These are phyloP conservation scores for Detonula confervacea DNA, from an alignment of 352 stramenopile species.

Conservation along the genomic window DNA sequence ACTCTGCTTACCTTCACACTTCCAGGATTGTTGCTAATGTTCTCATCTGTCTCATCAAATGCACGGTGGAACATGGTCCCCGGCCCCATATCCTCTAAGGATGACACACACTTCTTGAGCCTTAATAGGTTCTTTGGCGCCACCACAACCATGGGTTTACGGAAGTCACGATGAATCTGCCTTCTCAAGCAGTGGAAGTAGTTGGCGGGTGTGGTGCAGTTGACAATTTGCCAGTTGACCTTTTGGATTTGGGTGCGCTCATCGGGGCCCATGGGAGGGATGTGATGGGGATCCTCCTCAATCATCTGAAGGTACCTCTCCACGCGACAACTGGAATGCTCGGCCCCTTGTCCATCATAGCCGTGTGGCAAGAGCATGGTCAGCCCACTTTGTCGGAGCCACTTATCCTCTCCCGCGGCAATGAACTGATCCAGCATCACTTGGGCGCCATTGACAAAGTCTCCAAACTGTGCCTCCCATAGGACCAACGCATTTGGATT, in stretches of 20 bases:
- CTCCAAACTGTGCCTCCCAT: constrained; percentile 98
- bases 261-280: constrained; percentile 91
- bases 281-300: constrained; percentile 94
- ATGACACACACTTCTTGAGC: constrained; percentile 90
- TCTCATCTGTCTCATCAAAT: constrained; percentile 87
- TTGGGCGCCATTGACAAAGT: constrained; percentile 96
- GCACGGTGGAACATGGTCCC: constrained; percentile 93
- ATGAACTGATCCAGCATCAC: constrained; percentile 98
- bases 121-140: constrained; percentile 95
- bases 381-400: constrained; percentile 94
- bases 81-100: constrained; percentile 92
- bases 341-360: constrained; percentile 95
- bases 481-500: constrained; percentile 95
- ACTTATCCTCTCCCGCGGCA: constrained; percentile 95
- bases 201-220: constrained; percentile 95
- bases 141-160: constrained; percentile 95
- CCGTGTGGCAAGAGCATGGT: constrained; percentile 94
- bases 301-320: constrained; percentile 94
- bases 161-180: constrained; percentile 96
- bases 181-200: constrained; percentile 96
- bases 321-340: constrained; percentile 94
- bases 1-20: constrained; percentile 84
- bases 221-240: constrained; percentile 97
- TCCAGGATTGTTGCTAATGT: constrained; percentile 81
- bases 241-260: constrained; percentile 96